These are phyloP conservation scores for Phytophthora quininea DNA, from an alignment of 352 stramenopile genomes.

Conservation along the genomic window DNA sequence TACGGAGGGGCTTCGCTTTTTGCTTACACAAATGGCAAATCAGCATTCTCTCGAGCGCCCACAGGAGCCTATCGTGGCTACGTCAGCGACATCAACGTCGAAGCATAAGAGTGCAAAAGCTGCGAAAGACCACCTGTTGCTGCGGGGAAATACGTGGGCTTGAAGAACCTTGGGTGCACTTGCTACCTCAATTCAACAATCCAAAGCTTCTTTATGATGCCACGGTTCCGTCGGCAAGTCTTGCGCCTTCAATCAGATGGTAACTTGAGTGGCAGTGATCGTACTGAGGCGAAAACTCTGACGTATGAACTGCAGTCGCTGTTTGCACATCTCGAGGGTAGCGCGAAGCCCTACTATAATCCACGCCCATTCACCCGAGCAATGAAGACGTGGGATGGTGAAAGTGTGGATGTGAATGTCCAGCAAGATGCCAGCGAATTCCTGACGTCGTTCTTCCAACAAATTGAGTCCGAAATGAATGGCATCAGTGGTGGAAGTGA, in stretches of 20 bases:
- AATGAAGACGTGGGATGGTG: conserved; percentile 90
- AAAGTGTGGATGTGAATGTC: conserved; percentile 88
- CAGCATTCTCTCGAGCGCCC: conserved; percentile 77
- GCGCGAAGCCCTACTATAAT: conserved; percentile 87
- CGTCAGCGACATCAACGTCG: conserved; percentile 31
- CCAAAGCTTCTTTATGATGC: conserved; percentile 96
- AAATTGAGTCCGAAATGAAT: conserved; percentile 92
- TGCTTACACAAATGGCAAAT: conserved; percentile 72
- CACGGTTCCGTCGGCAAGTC: conserved; percentile 87
- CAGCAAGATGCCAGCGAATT: conserved; percentile 95
- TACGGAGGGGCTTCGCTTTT: conserved; percentile 56
- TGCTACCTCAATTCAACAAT: conserved; percentile 97
- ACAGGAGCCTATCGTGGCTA: conserved; percentile 34
- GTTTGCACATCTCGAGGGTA: conserved; percentile 90
- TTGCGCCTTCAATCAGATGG: conserved; percentile 58
- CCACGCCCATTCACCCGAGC: conserved; percentile 75
- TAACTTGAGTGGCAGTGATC: conserved; percentile 9
- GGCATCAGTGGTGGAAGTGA: conserved; percentile 46
- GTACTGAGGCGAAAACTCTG: conserved; percentile 41
- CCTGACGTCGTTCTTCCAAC: conserved; percentile 93
- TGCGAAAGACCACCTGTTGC: conserved; percentile 48
- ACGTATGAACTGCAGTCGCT: conserved; percentile 91
- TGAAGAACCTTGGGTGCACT: conserved; percentile 95
- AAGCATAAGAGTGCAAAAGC: conserved; percentile 62
- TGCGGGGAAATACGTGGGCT: conserved; percentile 87